Percentiles rank a stretch among this genome's conserved stretches.
These are phyloP conservation scores for Nicotiana tabacum DNA, from an alignment of 257 asterid genomes.

Conservation along the genomic window DNA sequence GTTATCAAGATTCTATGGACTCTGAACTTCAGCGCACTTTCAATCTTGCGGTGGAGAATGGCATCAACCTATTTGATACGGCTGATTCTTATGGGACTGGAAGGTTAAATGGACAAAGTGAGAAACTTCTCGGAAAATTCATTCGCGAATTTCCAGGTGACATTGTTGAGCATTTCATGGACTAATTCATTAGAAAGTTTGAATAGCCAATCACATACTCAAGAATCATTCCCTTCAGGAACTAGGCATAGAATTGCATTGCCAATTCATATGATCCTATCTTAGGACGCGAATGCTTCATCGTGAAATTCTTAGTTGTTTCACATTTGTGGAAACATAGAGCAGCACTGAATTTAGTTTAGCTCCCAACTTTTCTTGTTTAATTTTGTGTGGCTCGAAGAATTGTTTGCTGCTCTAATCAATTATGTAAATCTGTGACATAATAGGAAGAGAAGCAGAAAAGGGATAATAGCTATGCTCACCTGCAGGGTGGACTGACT, in stretches of 20 bases:
- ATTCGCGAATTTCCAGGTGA: conserved; percentile 54
- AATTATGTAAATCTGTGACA: neutral
- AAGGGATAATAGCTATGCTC: neutral
- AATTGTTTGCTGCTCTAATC: neutral
- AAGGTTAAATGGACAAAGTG: conserved; percentile 80
- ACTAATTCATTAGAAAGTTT: neutral
- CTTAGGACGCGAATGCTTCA: neutral
- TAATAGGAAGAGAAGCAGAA: neutral
- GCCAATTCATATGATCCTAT: neutral
- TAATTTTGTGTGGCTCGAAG: neutral
- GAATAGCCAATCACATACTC: neutral
- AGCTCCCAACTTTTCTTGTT: neutral
- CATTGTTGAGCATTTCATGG: neutral
- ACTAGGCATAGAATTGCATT: neutral
- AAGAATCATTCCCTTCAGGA: neutral
- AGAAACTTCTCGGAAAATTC: conserved; percentile 89
- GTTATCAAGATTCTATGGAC: conserved; percentile 89
- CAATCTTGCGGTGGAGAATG: conserved; percentile 73
- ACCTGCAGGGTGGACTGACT: neutral
- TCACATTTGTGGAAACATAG: neutral
- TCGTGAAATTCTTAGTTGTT: neutral
- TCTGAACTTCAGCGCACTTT: conserved; percentile 74
- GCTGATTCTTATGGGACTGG: conserved; percentile 99
- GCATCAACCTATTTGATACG: conserved; percentile 81
- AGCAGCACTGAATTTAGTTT: neutral